Conservation (phyloP, 108 stramenopile species). For the Discostella pseudostelligera region DNA sequence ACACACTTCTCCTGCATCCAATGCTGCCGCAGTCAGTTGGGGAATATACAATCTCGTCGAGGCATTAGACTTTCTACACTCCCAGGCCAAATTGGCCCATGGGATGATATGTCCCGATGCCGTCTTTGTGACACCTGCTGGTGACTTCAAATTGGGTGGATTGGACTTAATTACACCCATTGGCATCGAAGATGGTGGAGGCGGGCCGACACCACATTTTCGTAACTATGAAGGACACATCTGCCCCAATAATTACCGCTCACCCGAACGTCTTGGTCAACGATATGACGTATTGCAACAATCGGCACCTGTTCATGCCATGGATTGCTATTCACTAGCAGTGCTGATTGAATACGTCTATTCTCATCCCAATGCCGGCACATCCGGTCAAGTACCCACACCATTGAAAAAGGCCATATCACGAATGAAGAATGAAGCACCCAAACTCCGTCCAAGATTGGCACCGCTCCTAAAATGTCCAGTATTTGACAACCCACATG, state of each 20-base stretch:
- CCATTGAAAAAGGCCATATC: slow-evolving; percentile 74
- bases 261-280: slow-evolving; percentile 69
- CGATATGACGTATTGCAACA: slow-evolving; percentile 60
- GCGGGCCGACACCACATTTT: slow-evolving; percentile 70
- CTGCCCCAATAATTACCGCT: slow-evolving; percentile 69
- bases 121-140: slow-evolving; percentile 76
- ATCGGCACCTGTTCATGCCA: slow-evolving; percentile 62
- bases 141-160: slow-evolving; percentile 86
- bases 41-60: slow-evolving; percentile 76
- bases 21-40: slow-evolving; percentile 67
- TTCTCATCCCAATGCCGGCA: slow-evolving; percentile 54
- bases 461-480: slow-evolving; percentile 80
- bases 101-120: slow-evolving; percentile 65
- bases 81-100: slow-evolving; percentile 77
- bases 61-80: slow-evolving; percentile 72
- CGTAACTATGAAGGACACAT: slow-evolving; percentile 55
- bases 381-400: slow-evolving; percentile 51
- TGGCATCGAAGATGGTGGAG: slow-evolving; percentile 49
- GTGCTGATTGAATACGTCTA: slow-evolving; percentile 71
- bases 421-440: slow-evolving; percentile 66
- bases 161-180: slow-evolving; percentile 66
- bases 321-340: slow-evolving; percentile 76
- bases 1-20: slow-evolving; percentile 13
- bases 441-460: slow-evolving; percentile 70
- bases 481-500: slow-evolving; percentile 76